These are phyloP conservation scores for Trichoderma sp. DNA, from an alignment of 2,329 filamentous ascomycete species.

Conservation along the genomic window DNA sequence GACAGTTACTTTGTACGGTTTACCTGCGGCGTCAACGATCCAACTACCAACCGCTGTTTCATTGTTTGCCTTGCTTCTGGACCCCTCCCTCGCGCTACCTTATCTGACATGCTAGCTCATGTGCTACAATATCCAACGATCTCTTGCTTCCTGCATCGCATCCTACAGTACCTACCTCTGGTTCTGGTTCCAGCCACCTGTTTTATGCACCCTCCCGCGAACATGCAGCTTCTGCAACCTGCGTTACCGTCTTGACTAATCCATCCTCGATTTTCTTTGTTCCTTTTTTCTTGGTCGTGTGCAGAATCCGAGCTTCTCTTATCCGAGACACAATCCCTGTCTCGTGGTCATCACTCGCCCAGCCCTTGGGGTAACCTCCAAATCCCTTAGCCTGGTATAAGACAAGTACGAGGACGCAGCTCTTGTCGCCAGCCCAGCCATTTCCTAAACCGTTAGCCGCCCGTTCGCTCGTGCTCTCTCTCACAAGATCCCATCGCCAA, in stretches of 20 bases:
- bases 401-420: neutral
- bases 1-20: neutral
- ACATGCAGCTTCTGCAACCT: neutral
- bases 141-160: neutral
- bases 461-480: neutral
- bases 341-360: neutral
- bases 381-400: neutral
- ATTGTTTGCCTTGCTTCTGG: neutral
- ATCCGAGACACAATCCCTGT: neutral
- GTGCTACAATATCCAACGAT: neutral
- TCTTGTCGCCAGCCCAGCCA: neutral
- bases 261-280: neutral
- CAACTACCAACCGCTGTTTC: neutral
- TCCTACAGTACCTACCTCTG: neutral
- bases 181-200: neutral
- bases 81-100: neutral
- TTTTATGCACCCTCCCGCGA: neutral
- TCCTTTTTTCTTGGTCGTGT: neutral
- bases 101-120: neutral
- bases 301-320: neutral
- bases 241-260: neutral
- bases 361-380: neutral
- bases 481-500: neutral
- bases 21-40: neutral
- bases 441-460: constrained; percentile 5